Evolutionary conservation across 1,139 yeast species (phyloP).

Genomic region (Blastobotrys niveus): DNA sequence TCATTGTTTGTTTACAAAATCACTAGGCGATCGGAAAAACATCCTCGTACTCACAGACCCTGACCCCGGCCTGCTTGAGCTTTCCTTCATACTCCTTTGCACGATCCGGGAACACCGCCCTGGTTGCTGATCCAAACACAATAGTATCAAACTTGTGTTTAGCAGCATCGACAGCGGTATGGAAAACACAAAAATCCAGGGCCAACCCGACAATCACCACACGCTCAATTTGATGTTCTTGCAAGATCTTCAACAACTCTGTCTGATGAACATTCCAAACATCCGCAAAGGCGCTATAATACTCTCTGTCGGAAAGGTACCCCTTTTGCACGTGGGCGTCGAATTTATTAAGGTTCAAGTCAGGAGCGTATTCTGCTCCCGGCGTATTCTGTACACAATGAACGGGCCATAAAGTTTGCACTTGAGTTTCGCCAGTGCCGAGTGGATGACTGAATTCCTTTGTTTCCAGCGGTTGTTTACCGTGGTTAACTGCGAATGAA

Average conservation of each 20-base stretch:
- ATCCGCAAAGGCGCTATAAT: slow-evolving; percentile 85
- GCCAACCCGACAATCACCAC: slow-evolving; percentile 81
- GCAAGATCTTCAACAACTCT: slow-evolving; percentile 50
- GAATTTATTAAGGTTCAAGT: slow-evolving; percentile 34
- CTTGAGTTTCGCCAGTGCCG: slow-evolving; percentile 20
- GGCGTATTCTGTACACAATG: slow-evolving; percentile 71
- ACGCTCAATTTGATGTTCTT: slow-evolving; percentile 44
- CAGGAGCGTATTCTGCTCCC: slow-evolving; percentile 62
- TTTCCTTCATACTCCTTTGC: not conserved
- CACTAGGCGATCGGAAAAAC: not conserved
- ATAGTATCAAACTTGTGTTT: slow-evolving; percentile 55
- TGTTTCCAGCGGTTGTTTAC: slow-evolving; percentile 47
- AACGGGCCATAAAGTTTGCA: slow-evolving; percentile 75
- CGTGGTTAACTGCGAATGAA: slow-evolving; percentile 73
- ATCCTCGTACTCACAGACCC: not conserved
- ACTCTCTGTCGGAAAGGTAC: slow-evolving; percentile 62
- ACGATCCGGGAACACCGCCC: slow-evolving; percentile 4
- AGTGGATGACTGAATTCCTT: slow-evolving; percentile 48
- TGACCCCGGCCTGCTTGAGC: slow-evolving; percentile 3
- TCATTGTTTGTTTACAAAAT: not conserved
- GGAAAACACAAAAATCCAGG: slow-evolving; percentile 74
- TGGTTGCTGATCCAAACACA: slow-evolving; percentile 48
- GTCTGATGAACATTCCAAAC: slow-evolving; percentile 70
- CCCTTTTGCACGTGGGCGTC: slow-evolving; percentile 59
- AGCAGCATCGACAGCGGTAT: slow-evolving; percentile 67